phyloP scores from a whole-genome alignment of 78 protist species.

The slime mould (Dictyostelium discoideum) region dicty_2.7 NC_007088.5:5319001-5319500 shows the following conservation, averaged over 20 bases:
- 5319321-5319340: neutral
- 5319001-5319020: too few species aligned
- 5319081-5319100: too few species aligned
- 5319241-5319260: neutral
- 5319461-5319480: neutral
- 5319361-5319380: neutral
- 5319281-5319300: conserved; percentile 57
- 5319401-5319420: conserved; percentile 51
- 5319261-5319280: neutral
- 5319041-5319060: too few species aligned
- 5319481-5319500: neutral
- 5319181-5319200: neutral
- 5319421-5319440: conserved; percentile 7
- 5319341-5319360: conserved; percentile 7
- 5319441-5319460: neutral
- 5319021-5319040: too few species aligned
- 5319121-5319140: neutral
- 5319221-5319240: neutral
- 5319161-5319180: neutral
- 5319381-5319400: neutral
- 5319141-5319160: neutral
- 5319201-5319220: neutral
- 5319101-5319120: neutral
- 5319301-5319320: neutral
- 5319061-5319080: too few species aligned